phyloP scores from a whole-genome alignment of 805 yeast species.

The Starmera dryadoides region DNA sequence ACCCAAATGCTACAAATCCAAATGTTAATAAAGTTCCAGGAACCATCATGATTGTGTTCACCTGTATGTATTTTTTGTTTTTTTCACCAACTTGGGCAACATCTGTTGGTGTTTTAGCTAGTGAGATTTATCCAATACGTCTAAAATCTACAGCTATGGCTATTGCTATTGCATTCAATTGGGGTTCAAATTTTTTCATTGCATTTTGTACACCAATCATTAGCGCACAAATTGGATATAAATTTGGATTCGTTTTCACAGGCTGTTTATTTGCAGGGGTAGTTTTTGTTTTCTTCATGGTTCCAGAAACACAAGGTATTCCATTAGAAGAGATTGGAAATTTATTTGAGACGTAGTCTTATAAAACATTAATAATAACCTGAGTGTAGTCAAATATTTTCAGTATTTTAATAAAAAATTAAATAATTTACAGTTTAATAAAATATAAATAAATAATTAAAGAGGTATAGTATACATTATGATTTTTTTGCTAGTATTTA shows the following conservation, averaged over 20 bases:
- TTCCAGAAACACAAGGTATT: conserved; percentile 77
- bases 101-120: conserved; percentile 36
- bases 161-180: conserved; percentile 51
- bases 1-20: conserved; percentile 19
- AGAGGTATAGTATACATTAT: no score
- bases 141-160: conserved; percentile 49
- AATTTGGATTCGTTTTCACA: conserved; percentile 49
- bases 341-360: conserved; percentile 41
- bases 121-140: conserved; percentile 48
- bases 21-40: conserved; percentile 33
- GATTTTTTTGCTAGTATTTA: no score
- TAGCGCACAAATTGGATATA: conserved; percentile 47
- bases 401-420: no score
- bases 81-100: conserved; percentile 56
- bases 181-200: conserved; percentile 44
- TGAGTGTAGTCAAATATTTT: no score
- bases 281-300: conserved; percentile 44
- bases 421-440: no score
- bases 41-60: conserved; percentile 44
- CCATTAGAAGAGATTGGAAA: conserved; percentile 74
- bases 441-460: no score
- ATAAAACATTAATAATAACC: no score
- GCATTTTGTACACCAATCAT: conserved; percentile 59
- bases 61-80: conserved; percentile 43
- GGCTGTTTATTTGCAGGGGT: conserved; percentile 38